A percentile compares a stretch with the other conserved stretches of the same genome.
These are phyloP conservation scores for Colletotrichum tropicicola DNA, from an alignment of 2,329 filamentous ascomycete species.

Conservation along the genomic window DNA sequence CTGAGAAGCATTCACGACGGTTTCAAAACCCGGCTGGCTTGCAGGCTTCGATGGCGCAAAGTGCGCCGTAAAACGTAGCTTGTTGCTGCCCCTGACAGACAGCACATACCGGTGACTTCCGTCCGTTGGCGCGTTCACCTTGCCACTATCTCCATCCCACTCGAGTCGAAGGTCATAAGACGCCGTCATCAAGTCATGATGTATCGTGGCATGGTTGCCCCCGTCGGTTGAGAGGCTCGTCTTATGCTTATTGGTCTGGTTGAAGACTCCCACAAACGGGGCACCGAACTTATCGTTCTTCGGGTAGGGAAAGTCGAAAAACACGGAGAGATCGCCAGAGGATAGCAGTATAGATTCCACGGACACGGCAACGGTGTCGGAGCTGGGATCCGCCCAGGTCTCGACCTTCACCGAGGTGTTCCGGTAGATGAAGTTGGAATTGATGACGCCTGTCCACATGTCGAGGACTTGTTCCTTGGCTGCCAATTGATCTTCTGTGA, in stretches of 20 bases:
- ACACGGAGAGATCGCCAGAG: conserved; percentile 50
- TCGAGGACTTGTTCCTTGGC: conserved; percentile 54
- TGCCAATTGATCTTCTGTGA: conserved; percentile 50
- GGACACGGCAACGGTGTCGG: conserved; percentile 54
- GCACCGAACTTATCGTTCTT: conserved; percentile 61
- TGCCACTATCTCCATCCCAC: conserved; percentile 45
- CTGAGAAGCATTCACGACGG: conserved; percentile 41
- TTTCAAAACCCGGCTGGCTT: conserved; percentile 34
- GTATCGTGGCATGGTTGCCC: conserved; percentile 45
- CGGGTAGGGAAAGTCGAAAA: conserved; percentile 62
- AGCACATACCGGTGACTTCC: conserved; percentile 55
- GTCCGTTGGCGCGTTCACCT: conserved; percentile 42
- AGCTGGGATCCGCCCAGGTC: conserved; percentile 54
- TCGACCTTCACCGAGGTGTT: conserved; percentile 49
- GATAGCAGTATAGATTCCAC: conserved; percentile 51
- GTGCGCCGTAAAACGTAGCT: conserved; percentile 40
- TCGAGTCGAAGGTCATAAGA: conserved; percentile 49
- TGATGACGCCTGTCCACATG: conserved; percentile 55
- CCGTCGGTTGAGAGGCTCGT: conserved; percentile 43
- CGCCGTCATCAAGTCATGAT: conserved; percentile 52
- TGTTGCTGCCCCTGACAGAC: conserved; percentile 33
- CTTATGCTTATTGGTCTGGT: conserved; percentile 53
- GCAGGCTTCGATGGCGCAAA: conserved; percentile 40
- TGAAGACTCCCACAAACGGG: conserved; percentile 62
- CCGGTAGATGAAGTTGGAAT: conserved; percentile 53